phyloP scores from a whole-genome alignment of 768 basidiomycete genomes.

The Daedaleopsis sinensis region DNA sequence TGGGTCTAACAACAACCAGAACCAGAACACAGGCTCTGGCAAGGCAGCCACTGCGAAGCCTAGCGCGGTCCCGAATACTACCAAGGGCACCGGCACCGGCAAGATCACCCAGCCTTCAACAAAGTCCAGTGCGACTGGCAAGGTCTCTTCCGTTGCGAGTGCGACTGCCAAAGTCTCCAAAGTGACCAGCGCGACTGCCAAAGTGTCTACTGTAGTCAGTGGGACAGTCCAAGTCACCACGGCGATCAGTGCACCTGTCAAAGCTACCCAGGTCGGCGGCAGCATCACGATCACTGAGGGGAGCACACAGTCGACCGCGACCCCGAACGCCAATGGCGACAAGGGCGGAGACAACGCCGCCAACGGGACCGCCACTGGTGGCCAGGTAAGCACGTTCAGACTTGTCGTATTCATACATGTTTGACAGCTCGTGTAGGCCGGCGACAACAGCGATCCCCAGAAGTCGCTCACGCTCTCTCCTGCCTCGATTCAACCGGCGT shows the following conservation, averaged over 20 bases:
- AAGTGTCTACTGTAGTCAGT: too few relatives aligned
- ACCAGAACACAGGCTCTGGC: not conserved
- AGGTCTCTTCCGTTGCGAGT: too few relatives aligned
- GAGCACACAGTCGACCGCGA: not conserved
- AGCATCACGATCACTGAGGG: not conserved
- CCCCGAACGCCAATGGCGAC: not conserved
- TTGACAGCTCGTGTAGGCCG: not conserved
- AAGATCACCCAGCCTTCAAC: not conserved
- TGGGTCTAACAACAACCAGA: not conserved
- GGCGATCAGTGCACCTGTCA: too few relatives aligned
- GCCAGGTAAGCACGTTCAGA: not conserved
- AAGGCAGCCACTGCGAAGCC: not conserved
- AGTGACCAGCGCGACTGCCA: too few relatives aligned
- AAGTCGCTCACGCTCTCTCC: constrained; percentile 43
- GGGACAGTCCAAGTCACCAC: too few relatives aligned
- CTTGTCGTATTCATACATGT: too few relatives aligned
- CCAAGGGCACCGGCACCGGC: not conserved
- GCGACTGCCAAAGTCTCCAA: too few relatives aligned
- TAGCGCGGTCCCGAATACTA: not conserved
- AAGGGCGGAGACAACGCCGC: not conserved
- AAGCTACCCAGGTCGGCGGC: too few relatives aligned
- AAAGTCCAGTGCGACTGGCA: too few relatives aligned
- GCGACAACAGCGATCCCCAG: constrained; percentile 1
- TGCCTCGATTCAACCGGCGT: constrained; percentile 43
- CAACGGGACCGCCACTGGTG: not conserved